Percentiles rank a stretch among this genome's conserved stretches.
Evolutionary conservation across 1,284 basidiomycete genomes (phyloP).

Genomic region (Leccinum fuscescens): DNA sequence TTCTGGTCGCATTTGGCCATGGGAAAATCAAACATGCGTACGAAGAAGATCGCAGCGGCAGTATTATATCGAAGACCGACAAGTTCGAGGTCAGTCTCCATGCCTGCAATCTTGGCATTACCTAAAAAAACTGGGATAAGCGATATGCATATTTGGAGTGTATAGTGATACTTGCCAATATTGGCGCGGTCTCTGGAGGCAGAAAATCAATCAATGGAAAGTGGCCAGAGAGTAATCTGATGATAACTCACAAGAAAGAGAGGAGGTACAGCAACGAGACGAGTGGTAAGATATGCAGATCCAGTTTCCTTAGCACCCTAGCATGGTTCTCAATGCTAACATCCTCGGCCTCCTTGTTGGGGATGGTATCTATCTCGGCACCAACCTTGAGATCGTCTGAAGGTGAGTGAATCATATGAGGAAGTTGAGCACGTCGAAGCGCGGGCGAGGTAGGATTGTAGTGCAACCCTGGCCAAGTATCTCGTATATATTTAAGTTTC

Average conservation of each 20-base stretch:
- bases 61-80: constrained; percentile 43
- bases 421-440: neutral
- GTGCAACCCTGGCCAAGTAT: neutral
- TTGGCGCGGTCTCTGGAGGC: constrained; percentile 34
- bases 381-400: constrained; percentile 1
- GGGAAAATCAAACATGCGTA: constrained; percentile 21
- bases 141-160: neutral
- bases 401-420: constrained; percentile 4
- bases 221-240: neutral
- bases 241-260: neutral
- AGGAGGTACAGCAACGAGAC: neutral
- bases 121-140: constrained; percentile 15
- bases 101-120: constrained; percentile 38
- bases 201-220: neutral
- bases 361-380: neutral
- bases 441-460: neutral
- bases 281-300: neutral
- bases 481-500: constrained; percentile 4
- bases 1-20: neutral
- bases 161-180: constrained; percentile 23
- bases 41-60: constrained; percentile 47
- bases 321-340: neutral
- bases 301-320: neutral
- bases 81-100: constrained; percentile 39
- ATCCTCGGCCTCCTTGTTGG: neutral